Evolutionary conservation across 2,329 filamentous ascomycete species (phyloP).

Genomic region (Cladosporium sp.): DNA sequence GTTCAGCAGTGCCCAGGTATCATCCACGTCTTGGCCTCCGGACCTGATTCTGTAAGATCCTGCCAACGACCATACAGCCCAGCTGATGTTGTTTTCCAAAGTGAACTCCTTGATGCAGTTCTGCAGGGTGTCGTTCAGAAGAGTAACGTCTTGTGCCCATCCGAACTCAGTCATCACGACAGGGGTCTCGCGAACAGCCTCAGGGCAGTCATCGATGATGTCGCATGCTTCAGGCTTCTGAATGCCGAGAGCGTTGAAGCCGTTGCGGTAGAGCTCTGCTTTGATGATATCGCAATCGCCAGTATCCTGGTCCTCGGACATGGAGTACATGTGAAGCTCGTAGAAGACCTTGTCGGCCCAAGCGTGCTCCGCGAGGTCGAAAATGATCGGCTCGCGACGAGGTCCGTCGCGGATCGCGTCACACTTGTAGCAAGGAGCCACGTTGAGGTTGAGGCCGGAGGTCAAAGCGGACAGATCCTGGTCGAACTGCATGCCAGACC

Average conservation of each 20-base stretch:
- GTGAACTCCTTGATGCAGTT: constrained; percentile 52
- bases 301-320: constrained; percentile 40
- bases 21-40: constrained; percentile 49
- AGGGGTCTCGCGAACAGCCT: constrained; percentile 40
- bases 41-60: constrained; percentile 52
- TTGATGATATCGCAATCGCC: constrained; percentile 52
- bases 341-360: constrained; percentile 54
- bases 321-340: constrained; percentile 50
- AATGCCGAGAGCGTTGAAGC: constrained; percentile 51
- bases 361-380: constrained; percentile 49
- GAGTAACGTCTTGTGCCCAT: constrained; percentile 40
- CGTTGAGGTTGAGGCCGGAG: constrained; percentile 40
- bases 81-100: constrained; percentile 48
- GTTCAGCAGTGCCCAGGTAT: constrained; percentile 54
- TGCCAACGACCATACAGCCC: constrained; percentile 55
- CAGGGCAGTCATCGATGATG: constrained; percentile 39
- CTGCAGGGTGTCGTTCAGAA: constrained; percentile 51
- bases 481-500: constrained; percentile 33
- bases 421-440: constrained; percentile 44
- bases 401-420: constrained; percentile 46
- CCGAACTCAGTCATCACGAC: constrained; percentile 45
- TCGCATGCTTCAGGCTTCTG: constrained; percentile 40
- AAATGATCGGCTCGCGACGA: constrained; percentile 48
- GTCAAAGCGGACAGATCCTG: constrained; percentile 36
- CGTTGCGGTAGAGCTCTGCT: constrained; percentile 53